These are phyloP conservation scores for Cryptococcus amylolentus DNA, from an alignment of 1,284 basidiomycete genomes.

Conservation along the genomic window DNA sequence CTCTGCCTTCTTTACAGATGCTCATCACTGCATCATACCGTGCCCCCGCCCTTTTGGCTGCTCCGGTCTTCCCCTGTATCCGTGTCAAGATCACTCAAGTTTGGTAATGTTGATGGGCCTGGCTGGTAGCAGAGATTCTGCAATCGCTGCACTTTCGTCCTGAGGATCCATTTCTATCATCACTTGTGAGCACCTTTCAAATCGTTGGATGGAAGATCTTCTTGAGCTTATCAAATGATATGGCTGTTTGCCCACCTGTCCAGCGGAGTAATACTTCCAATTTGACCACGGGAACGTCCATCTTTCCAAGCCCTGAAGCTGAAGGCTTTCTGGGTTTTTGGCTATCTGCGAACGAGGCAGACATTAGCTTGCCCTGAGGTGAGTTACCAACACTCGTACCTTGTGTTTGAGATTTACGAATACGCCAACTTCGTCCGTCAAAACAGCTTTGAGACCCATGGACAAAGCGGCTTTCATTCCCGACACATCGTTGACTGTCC, in stretches of 20 bases:
- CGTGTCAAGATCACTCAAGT: not conserved
- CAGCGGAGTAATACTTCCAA: conserved; percentile 45
- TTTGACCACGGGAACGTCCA: conserved; percentile 43
- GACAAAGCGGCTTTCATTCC: conserved; percentile 91
- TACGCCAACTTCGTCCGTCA: conserved; percentile 65
- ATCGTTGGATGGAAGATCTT: not conserved
- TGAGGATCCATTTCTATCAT: not conserved
- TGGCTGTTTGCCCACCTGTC: conserved; percentile 35
- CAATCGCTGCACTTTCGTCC: not conserved
- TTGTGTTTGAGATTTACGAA: conserved; percentile 39
- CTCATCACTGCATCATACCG: too few relatives aligned
- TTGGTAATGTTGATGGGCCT: not conserved
- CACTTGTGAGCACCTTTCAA: not conserved
- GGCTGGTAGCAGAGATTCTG: not conserved
- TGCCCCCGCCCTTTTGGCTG: too few relatives aligned
- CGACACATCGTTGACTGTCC: conserved; percentile 89
- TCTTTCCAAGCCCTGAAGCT: conserved; percentile 27
- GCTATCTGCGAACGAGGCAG: conserved; percentile 22
- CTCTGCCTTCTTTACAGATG: too few relatives aligned
- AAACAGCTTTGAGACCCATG: conserved; percentile 86
- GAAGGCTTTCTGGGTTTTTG: conserved; percentile 26
- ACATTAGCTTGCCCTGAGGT: not conserved
- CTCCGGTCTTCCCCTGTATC: not conserved
- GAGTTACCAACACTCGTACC: conserved; percentile 22
- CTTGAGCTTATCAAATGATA: not conserved